Percentiles rank a stretch among this genome's conserved stretches.
Conservation (phyloP, 2,329 filamentous ascomycete species). For the Pseudogymnoascus sp. region DNA sequence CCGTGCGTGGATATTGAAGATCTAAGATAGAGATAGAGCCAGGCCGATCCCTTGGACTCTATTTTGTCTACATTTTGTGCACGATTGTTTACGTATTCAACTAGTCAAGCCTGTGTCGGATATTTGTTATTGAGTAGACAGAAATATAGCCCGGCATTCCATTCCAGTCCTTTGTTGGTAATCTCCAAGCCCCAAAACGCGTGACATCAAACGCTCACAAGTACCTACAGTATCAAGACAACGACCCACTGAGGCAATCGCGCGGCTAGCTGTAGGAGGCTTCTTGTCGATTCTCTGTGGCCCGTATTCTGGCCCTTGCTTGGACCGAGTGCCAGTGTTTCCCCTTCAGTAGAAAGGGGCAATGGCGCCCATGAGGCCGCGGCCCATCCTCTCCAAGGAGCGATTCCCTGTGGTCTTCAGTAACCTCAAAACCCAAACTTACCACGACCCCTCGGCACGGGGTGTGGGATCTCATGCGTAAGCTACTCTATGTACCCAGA, state of each 20-base stretch:
- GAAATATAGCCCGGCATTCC: not conserved
- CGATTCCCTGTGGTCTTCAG: constrained; percentile 60
- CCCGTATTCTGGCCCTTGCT: not conserved
- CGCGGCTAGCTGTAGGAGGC: not conserved
- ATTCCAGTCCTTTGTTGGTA: not conserved
- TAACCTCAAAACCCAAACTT: constrained; percentile 61
- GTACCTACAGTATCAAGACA: not conserved
- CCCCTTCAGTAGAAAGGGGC: not conserved
- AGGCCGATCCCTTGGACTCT: not conserved
- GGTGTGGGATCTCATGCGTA: constrained; percentile 50
- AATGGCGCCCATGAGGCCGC: constrained; percentile 29
- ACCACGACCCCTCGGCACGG: constrained; percentile 52
- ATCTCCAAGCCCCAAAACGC: not conserved
- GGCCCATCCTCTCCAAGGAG: constrained; percentile 58
- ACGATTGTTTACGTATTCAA: constrained; percentile 1
- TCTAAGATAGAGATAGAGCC: constrained; percentile 4
- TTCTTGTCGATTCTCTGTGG: not conserved
- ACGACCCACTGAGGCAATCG: not conserved
- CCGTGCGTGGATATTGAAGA: constrained; percentile 1
- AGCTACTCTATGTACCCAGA: constrained; percentile 21
- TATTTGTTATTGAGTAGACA: not conserved
- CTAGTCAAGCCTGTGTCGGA: not conserved
- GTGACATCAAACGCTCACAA: not conserved
- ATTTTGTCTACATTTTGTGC: constrained; percentile 4
- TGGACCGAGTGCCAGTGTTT: not conserved